phyloP scores from a whole-genome alignment of 495 filamentous ascomycete genomes.

The Aspergillus cristatus region DNA sequence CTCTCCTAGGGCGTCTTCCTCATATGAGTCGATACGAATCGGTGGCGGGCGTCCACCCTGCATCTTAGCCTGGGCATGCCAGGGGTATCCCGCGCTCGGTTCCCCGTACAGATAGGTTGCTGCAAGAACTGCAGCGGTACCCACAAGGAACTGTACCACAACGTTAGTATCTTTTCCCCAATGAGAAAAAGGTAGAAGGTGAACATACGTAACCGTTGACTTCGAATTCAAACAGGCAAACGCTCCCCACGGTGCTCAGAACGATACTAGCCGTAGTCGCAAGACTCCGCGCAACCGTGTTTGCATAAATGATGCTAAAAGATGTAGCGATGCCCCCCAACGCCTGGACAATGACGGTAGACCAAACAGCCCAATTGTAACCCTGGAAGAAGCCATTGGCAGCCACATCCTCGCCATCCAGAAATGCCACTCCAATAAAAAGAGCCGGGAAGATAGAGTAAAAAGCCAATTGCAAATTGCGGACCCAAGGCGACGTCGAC shows the following conservation, averaged over 20 bases:
- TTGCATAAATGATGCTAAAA: slow-evolving; percentile 73
- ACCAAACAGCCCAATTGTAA: slow-evolving; percentile 88
- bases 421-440: slow-evolving; percentile 74
- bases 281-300: slow-evolving; percentile 66
- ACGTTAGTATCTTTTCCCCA: slow-evolving; percentile 18
- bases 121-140: slow-evolving; percentile 63
- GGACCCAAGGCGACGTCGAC: slow-evolving; percentile 71
- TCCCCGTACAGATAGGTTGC: slow-evolving; percentile 80
- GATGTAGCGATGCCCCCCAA: slow-evolving; percentile 74
- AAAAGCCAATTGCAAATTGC: slow-evolving; percentile 88
- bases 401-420: slow-evolving; percentile 76
- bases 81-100: slow-evolving; percentile 10
- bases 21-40: slow-evolving; percentile 65
- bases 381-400: slow-evolving; percentile 85
- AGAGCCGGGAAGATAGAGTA: slow-evolving; percentile 85
- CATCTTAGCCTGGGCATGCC: slow-evolving; percentile 30
- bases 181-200: not conserved
- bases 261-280: slow-evolving; percentile 86
- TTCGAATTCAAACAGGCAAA: slow-evolving; percentile 74
- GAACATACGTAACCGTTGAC: slow-evolving; percentile 60
- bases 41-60: slow-evolving; percentile 53
- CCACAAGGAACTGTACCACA: slow-evolving; percentile 74
- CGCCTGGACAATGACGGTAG: slow-evolving; percentile 72
- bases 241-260: slow-evolving; percentile 71
- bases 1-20: slow-evolving; percentile 49